Base-by-base conservation (phyloP, 805 yeast genomes). In the Lipomyces yamanashiensis region DNA sequence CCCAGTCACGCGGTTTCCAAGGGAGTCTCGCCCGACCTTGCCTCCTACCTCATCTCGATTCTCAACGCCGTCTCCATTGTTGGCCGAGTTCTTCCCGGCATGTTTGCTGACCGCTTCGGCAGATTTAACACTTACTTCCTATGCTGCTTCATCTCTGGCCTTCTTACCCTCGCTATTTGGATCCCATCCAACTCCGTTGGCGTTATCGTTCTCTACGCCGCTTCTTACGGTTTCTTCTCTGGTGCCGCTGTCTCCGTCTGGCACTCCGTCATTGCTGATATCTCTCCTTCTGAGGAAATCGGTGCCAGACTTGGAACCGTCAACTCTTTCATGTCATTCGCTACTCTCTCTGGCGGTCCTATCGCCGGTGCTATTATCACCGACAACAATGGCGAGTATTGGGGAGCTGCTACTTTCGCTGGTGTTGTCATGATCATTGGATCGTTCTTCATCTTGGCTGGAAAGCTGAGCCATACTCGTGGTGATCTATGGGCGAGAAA, bases 271-370 rank as follows among this genome's bases (percentile, higher is more conserved):
- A 64, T 74, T 1, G 75, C 77, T 1, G 63, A 66, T 19, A 74
- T 75, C 8, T 62, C 71, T 0, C 71, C 74, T 44, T 48, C 72
- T 39, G 60, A 66, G 13, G 61, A 71, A 34, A 63, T 73, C 23
- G 77, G 77, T 7, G 69, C 71, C 3, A 63, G 76, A 12, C 88
- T 90, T 89, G 89, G 89, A 2, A 62, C 85, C 47, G 82, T 90
- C 0, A 78, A 88, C 45, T 77, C 82, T 7, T 70, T 81, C 12
- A 85, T 87, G 52, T 81, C 92, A 0, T 80, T 83, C 69, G 85
- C 82, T 1, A 60, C 68, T 21, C 67, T 75, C 15, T 54, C 71
- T 0, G 77, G 76, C 0, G 69, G 74, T 1, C 75, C 77, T 1
- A 53, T 74, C 21, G 75, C 74, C 4, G 77, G 77, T 2, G 73